Evolutionary conservation across 768 basidiomycete species (phyloP).

Genomic region (Tulasnella sp.): DNA sequence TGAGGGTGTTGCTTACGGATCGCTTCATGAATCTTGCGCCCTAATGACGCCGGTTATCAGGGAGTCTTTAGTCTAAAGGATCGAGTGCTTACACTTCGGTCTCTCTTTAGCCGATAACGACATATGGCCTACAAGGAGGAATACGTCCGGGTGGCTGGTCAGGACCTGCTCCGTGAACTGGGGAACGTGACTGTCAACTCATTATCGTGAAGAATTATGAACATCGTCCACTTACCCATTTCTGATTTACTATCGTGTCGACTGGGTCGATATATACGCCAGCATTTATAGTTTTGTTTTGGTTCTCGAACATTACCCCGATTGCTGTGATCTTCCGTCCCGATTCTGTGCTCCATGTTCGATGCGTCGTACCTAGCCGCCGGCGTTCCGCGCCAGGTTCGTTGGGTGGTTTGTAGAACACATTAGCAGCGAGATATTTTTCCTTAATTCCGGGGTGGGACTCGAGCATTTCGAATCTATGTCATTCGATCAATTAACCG

Average conservation of each 20-base stretch:
- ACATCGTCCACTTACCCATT: neutral
- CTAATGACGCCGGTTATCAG: neutral
- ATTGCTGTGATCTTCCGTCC: neutral
- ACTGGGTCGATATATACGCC: neutral
- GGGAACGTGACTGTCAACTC: neutral
- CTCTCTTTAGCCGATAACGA: neutral
- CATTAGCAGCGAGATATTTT: conserved; percentile 12
- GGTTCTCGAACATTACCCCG: neutral
- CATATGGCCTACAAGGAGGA: neutral
- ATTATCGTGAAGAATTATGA: neutral
- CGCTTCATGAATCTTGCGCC: neutral
- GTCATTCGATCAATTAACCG: neutral
- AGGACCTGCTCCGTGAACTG: neutral
- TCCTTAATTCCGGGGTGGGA: neutral
- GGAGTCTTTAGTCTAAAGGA: neutral
- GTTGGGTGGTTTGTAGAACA: neutral
- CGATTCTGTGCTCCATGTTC: neutral
- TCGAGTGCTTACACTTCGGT: neutral
- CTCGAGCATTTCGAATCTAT: neutral
- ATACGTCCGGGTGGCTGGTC: neutral
- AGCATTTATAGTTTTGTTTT: neutral
- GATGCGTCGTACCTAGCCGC: neutral
- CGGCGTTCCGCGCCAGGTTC: neutral
- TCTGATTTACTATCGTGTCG: neutral
- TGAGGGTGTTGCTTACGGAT: neutral